Base-by-base conservation (phyloP, 1,284 basidiomycete species). In the Ceraceosorus guamensis region DNA sequence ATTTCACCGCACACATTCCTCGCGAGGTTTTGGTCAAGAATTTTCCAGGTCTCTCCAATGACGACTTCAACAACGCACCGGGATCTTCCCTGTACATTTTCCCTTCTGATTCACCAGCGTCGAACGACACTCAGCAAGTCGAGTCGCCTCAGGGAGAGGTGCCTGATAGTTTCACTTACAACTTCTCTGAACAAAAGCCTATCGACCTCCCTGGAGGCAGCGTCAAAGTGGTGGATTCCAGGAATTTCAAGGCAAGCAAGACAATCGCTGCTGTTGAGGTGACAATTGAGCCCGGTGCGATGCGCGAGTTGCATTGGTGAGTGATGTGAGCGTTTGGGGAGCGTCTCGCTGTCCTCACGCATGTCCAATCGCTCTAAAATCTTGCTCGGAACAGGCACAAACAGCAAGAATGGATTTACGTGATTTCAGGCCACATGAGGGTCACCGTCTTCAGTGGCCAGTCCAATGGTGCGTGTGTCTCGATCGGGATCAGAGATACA, bases 1-100 rank as follows among this genome's bases (percentile, higher is more conserved):
- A 77, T 53, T 77, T 72, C 61, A 59, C 71, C n/a, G 68, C 83
- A 2, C 85, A 87, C 65, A 81, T 84, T 6, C 81, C 82, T 18
- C 79, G 79, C 63, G 79, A 80, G 78, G 85, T 86, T 31, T 79
- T 88, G 31, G 82, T 83, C 50, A 85, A 86, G 87, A 86, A 75
- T 87, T 87, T 79, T 10, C 62, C 49, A 49, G 58, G 41, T 34
- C 45, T 60, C 35, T 35, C 55, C 46, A 33, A 51, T 34, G 50
- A 49, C 5, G 56, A 48, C 48, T 31, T 60, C 53, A 63, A 57
- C 62, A 54, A 50, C 46, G 61, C 50, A 32, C 46, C 62, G 30
- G 50, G 65, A 46, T 53, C 61, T 5, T 60, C 80, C 78, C 74
- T 59, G 70, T 77, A 53, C 76, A 79, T 44, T 58, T 78, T 69